Percentiles rank a stretch among this genome's conserved stretches.
Evolutionary conservation across 805 yeast species (phyloP).

Genomic region (Wickerhamiella azymoides): DNA sequence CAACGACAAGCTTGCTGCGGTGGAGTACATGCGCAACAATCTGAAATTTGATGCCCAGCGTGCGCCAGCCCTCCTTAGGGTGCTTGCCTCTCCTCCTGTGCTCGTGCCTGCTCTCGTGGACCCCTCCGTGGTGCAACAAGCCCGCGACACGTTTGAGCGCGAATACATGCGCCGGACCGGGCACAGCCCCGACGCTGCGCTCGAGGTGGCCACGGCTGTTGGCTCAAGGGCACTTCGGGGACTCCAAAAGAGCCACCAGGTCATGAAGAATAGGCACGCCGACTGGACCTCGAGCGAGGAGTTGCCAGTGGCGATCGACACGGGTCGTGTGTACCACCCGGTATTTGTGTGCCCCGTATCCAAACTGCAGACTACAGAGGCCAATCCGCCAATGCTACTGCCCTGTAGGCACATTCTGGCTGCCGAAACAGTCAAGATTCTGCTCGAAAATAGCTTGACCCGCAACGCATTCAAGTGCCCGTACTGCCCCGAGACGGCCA

Average conservation of each 20-base stretch:
- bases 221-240: slow-evolving; percentile 42
- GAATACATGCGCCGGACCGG: too few relatives aligned
- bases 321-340: slow-evolving; percentile 42
- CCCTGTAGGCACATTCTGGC: slow-evolving; percentile 56
- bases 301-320: slow-evolving; percentile 44
- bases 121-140: slow-evolving; percentile 29
- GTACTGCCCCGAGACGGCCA: slow-evolving; percentile 40
- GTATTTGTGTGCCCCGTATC: slow-evolving; percentile 60
- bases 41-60: background rate
- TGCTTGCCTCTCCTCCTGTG: too few relatives aligned
- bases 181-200: slow-evolving; percentile 25
- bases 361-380: slow-evolving; percentile 46
- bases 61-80: slow-evolving; percentile 34
- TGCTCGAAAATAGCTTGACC: slow-evolving; percentile 28
- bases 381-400: slow-evolving; percentile 47
- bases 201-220: slow-evolving; percentile 36
- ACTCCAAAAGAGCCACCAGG: slow-evolving; percentile 35
- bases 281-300: slow-evolving; percentile 48
- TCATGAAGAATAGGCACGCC: slow-evolving; percentile 21
- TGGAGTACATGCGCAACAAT: background rate
- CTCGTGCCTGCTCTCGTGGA: slow-evolving; percentile 12
- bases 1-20: background rate
- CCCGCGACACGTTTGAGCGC: too few relatives aligned
- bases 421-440: slow-evolving; percentile 35
- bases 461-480: slow-evolving; percentile 51